phyloP scores from a whole-genome alignment of 2,329 filamentous ascomycete species.

The Mollisiaceae sp. region DNA sequence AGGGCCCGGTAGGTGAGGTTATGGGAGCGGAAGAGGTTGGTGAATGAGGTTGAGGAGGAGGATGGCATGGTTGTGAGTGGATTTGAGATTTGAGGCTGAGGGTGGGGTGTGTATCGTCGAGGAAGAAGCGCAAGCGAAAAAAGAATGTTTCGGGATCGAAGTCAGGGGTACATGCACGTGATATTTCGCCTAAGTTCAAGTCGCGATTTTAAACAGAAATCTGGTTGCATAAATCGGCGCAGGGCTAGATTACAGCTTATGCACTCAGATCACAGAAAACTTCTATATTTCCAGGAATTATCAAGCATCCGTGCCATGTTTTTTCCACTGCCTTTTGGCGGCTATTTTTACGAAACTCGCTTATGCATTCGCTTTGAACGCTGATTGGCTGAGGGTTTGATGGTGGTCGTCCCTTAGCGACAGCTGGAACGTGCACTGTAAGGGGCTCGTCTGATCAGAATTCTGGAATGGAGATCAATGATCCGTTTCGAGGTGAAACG shows the following conservation, averaged over 20 bases:
- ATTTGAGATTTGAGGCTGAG: background rate
- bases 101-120: background rate
- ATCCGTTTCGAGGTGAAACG: conserved; percentile 14
- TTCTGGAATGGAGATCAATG: background rate
- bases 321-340: background rate
- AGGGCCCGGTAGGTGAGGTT: conserved; percentile 7
- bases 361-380: background rate
- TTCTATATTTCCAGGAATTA: background rate
- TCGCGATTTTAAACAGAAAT: too few relatives aligned
- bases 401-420: conserved; percentile 31
- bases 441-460: conserved; percentile 17
- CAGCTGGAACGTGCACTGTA: conserved; percentile 21
- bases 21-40: background rate
- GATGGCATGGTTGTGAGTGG: background rate
- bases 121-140: background rate
- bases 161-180: too few relatives aligned
- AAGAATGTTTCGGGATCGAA: background rate
- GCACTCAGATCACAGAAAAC: background rate
- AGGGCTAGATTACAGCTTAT: background rate
- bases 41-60: background rate
- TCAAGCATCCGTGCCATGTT: background rate
- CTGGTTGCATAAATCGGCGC: too few relatives aligned
- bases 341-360: conserved; percentile 12
- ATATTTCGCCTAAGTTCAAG: too few relatives aligned
- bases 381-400: background rate